A percentile compares a stretch with the other conserved stretches of the same genome.
Conservation (phyloP, 768 basidiomycete genomes). For the Pleurotus tuoliensis region DNA sequence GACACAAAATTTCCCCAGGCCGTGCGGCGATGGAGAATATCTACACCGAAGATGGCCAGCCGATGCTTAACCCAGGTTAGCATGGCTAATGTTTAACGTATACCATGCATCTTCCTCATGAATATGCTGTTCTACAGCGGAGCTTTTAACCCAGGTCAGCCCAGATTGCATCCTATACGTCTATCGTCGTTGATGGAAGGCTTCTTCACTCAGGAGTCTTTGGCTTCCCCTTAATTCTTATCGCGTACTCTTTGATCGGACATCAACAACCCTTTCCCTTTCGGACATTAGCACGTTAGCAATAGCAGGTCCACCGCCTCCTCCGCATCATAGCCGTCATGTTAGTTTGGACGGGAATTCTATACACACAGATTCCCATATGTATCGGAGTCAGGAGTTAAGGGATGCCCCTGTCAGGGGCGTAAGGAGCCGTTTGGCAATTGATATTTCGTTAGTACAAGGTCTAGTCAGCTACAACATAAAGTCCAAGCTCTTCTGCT, state of each 20-base stretch:
- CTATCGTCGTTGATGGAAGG: constrained; percentile 3
- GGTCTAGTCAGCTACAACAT: background rate
- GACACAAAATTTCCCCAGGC: too few species aligned
- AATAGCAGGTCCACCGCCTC: too few species aligned
- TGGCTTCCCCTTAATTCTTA: constrained; percentile 45
- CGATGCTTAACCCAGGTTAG: constrained; percentile 67
- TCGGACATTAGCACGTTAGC: too few species aligned
- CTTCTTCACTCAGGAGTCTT: constrained; percentile 45
- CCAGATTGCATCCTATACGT: background rate
- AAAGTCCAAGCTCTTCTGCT: background rate
- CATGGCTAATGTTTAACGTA: constrained; percentile 3
- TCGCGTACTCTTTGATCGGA: too few species aligned
- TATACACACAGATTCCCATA: too few species aligned
- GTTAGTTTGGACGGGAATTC: too few species aligned
- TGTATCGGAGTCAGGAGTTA: too few species aligned
- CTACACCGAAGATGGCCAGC: constrained; percentile 60
- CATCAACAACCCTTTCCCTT: too few species aligned
- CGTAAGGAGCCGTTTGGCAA: too few species aligned
- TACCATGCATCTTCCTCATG: background rate
- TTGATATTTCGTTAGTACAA: background rate
- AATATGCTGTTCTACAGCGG: constrained; percentile 33
- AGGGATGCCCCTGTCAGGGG: too few species aligned
- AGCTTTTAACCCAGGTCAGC: constrained; percentile 60
- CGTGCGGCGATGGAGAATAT: constrained; percentile 44
- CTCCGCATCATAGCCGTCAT: too few species aligned